Conservation (phyloP, 169 alveolate species). For the Sarcocystis neurona region DNA sequence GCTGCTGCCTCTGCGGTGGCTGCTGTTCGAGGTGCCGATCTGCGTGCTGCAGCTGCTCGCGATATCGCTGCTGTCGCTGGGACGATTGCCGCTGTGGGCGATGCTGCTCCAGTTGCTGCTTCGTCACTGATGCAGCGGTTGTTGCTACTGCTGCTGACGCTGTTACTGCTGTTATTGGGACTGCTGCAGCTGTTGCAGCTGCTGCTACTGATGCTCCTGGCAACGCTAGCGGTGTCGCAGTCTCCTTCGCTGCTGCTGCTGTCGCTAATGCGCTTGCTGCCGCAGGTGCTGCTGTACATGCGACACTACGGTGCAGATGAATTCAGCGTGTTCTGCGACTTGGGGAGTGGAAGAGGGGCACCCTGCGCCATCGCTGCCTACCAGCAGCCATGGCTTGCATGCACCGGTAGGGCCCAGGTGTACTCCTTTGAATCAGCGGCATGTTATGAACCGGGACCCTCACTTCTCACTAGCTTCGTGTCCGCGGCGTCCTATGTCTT, state of each 20-base stretch:
- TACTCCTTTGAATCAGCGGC: neutral
- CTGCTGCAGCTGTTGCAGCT: neutral
- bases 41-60: too few relatives aligned
- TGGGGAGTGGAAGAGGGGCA: slow-evolving; percentile 87
- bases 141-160: neutral
- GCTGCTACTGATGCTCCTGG: neutral
- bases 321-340: slow-evolving; percentile 76
- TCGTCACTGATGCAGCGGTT: neutral
- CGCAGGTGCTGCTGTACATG: slow-evolving; percentile 72
- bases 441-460: neutral
- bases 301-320: slow-evolving; percentile 79
- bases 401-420: slow-evolving; percentile 31
- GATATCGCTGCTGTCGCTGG: too few relatives aligned
- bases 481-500: too few relatives aligned
- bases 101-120: neutral
- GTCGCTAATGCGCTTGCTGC: neutral
- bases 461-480: too few relatives aligned
- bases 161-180: neutral
- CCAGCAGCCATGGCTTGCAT: slow-evolving; percentile 59
- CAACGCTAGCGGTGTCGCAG: neutral
- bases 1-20: too few relatives aligned
- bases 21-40: too few relatives aligned
- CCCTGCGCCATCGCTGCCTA: slow-evolving; percentile 73
- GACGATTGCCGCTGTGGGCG: neutral
- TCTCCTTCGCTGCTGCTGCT: neutral